Evolutionary conservation across 768 basidiomycete genomes (phyloP), one percentile per base, ranked within the genome.

Genomic region (button mushroom (Agaricus bisporus)): DNA sequence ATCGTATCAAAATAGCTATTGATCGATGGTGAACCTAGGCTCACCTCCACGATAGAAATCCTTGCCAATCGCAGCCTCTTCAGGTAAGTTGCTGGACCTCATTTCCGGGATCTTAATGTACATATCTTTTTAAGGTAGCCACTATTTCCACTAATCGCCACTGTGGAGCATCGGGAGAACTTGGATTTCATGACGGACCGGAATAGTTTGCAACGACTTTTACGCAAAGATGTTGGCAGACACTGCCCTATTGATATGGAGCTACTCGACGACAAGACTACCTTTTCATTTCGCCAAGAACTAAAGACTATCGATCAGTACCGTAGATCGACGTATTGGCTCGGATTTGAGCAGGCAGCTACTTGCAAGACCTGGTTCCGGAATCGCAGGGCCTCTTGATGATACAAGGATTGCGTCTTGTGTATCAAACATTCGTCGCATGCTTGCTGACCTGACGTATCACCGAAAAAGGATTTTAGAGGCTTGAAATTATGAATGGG

Each of bases 191-290:
- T 88, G 55, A 81, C 84, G 0, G 86, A 88, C 60, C 74, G 88
- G 35, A 88, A 87, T 58, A 72, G 71, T 20, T 66, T 88, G 14
- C 75, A 26, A 86, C 85, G 64, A n/a, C 67, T 89, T 38, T 61
- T 82, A 18, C 72, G 80, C 14, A 25, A 37, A 29, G 66, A 65
- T 5, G 61, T 65, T 10, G 57, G 54, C 1, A 66, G 64, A 5
- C 75, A 80, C 54, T 91, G 89, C 60, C 71, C 89, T 18, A 85
- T 91, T 58, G 86, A 91, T 53, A 57, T 82, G 4, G 81, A 90
- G 61, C 68, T 87, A n/a, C 75, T 73, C 0, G 85, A 86, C 0
- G 58, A 68, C 20, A 71, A 69, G 51, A 88, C 88, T 0, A 68
- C 86, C 14, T 59, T 91, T 26, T 68, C 89, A 59, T 81, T 79